Evolutionary conservation across 2,329 filamentous ascomycete species (phyloP).

Genomic region (Aspergillus spinulosporus): DNA sequence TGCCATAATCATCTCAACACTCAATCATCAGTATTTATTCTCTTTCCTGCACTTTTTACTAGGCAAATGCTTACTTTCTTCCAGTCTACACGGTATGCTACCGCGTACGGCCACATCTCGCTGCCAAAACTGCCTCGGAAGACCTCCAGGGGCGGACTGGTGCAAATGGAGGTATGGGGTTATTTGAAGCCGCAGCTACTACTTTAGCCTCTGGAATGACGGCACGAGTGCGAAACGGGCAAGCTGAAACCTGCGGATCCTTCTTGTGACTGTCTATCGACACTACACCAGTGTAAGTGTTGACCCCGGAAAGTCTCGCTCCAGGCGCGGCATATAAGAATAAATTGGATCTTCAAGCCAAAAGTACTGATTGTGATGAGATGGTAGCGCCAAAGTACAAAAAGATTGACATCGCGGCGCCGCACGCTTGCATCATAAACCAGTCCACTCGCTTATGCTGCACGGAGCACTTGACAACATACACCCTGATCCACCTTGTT

Average conservation of each 20-base stretch:
- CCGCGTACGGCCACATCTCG: constrained; percentile 1
- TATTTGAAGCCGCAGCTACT: constrained; percentile 19
- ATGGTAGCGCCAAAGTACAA: constrained; percentile 11
- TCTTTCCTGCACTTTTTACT: constrained; percentile 1
- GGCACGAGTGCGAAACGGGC: constrained; percentile 26
- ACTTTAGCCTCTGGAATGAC: constrained; percentile 21
- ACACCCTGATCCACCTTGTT: constrained; percentile 10
- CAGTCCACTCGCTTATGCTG: constrained; percentile 13
- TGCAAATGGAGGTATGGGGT: constrained; percentile 13
- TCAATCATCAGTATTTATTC: background rate
- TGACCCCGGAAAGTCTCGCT: constrained; percentile 9
- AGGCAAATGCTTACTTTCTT: constrained; percentile 8
- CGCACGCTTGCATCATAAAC: constrained; percentile 16
- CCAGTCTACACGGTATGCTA: constrained; percentile 8
- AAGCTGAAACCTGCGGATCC: constrained; percentile 27
- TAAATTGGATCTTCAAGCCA: constrained; percentile 14
- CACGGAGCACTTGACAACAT: constrained; percentile 13
- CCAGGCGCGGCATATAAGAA: constrained; percentile 12
- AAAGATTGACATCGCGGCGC: constrained; percentile 6
- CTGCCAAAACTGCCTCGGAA: constrained; percentile 8
- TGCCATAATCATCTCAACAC: background rate
- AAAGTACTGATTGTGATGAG: constrained; percentile 17
- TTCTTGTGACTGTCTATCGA: constrained; percentile 17
- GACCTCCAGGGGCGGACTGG: constrained; percentile 20
- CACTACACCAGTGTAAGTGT: constrained; percentile 11